Conservation (phyloP, 179 eudicot species). For the Silene vulgaris region DNA sequence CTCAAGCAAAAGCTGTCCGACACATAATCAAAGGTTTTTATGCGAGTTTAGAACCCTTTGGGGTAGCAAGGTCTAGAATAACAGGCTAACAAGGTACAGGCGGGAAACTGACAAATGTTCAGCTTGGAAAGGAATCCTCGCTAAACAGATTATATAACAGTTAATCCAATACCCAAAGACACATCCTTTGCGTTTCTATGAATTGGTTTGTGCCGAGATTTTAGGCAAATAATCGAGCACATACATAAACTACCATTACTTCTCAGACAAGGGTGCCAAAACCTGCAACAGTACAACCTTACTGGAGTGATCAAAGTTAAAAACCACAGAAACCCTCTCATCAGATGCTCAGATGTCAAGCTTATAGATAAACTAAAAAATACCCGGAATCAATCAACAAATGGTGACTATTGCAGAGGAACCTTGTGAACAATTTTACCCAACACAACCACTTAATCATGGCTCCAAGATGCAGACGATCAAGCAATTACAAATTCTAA, state of each 20-base stretch:
- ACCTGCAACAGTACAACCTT: not conserved
- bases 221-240: not conserved
- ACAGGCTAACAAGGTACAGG: not conserved
- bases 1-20: not conserved
- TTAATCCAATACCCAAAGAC: not conserved
- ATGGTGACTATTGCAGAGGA: not conserved
- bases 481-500: not conserved
- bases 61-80: not conserved
- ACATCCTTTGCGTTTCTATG: not conserved
- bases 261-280: too few species aligned
- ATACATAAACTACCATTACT: not conserved
- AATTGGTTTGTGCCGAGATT: not conserved
- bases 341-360: not conserved
- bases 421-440: not conserved
- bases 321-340: not conserved
- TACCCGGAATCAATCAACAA: not conserved
- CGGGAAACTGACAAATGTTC: not conserved
- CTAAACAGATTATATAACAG: not conserved
- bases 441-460: constrained; percentile 1
- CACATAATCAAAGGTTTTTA: not conserved
- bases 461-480: not conserved
- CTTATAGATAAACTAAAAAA: not conserved
- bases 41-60: not conserved
- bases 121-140: not conserved
- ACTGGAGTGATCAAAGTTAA: constrained; percentile 3